Conservation (phyloP, 495 filamentous ascomycete species). For the Penicillium goetzii region DNA sequence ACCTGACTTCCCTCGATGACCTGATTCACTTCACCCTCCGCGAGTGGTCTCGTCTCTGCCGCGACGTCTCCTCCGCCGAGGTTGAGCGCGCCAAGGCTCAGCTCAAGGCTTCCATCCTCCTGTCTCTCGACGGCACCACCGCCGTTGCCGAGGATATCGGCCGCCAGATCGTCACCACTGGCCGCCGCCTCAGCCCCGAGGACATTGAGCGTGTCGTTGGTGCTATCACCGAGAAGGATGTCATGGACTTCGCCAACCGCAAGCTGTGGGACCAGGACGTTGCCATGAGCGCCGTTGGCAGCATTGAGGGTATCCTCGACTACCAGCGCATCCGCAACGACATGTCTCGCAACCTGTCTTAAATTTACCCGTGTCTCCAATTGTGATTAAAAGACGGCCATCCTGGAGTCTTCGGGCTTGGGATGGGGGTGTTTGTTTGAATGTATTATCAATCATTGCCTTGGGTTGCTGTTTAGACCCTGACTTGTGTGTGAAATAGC, state of each 20-base stretch:
- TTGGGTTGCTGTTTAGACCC: conserved; percentile 38
- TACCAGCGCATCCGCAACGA: conserved; percentile 87
- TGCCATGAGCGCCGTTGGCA: conserved; percentile 87
- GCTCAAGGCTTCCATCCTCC: conserved; percentile 95
- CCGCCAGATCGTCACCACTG: conserved; percentile 96
- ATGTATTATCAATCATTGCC: conserved; percentile 45
- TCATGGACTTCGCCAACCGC: conserved; percentile 88
- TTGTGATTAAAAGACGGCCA: conserved; percentile 33
- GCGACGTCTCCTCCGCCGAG: conserved; percentile 84
- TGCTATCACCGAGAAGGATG: conserved; percentile 90
- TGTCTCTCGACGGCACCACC: conserved; percentile 96
- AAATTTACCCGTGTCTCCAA: conserved; percentile 26
- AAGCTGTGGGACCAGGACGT: conserved; percentile 98
- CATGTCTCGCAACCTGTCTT: conserved; percentile 79
- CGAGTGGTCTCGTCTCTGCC: conserved; percentile 92
- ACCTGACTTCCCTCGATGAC: conserved; percentile 85
- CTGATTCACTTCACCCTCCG: conserved; percentile 97
- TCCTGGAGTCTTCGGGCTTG: conserved; percentile 8
- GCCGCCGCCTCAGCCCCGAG: conserved; percentile 83
- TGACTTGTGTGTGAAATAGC: conserved; percentile 44
- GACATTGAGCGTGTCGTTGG: conserved; percentile 93
- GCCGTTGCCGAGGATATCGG: conserved; percentile 98
- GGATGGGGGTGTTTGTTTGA: conserved; percentile 33
- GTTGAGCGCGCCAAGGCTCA: conserved; percentile 98
- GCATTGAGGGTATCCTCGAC: conserved; percentile 88